Conservation (phyloP, 345 rosid species). For the Boechera divaricarpa region DNA sequence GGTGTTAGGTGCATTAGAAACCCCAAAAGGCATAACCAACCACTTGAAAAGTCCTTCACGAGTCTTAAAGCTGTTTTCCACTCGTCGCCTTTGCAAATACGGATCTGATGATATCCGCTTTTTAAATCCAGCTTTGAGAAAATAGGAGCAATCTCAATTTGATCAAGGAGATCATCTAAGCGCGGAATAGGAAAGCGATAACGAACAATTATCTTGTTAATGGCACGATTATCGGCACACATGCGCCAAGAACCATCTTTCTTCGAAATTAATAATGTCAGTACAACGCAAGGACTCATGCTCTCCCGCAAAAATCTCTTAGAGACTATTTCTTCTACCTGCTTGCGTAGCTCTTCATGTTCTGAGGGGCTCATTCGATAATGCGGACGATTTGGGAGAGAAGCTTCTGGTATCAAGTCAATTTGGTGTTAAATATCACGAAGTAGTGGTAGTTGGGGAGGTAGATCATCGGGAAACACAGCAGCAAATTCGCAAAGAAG, state of each 20-base stretch:
- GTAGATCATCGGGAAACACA: too few relatives aligned
- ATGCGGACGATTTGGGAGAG: not conserved
- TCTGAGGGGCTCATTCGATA: not conserved
- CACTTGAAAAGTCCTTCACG: not conserved
- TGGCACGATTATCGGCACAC: not conserved
- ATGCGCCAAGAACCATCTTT: not conserved
- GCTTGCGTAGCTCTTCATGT: not conserved
- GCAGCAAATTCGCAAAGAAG: too few relatives aligned
- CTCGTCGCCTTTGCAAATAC: not conserved
- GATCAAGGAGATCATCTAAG: not conserved
- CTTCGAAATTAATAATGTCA: not conserved
- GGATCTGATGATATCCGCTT: not conserved
- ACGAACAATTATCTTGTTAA: not conserved
- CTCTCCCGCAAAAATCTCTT: not conserved
- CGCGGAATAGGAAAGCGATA: not conserved
- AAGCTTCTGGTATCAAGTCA: too few relatives aligned
- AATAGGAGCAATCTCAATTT: not conserved
- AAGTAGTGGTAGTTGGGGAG: too few relatives aligned
- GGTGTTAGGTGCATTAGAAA: not conserved
- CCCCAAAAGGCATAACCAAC: not conserved
- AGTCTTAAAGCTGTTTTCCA: not conserved
- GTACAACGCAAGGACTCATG: not conserved
- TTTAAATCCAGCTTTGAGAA: not conserved
- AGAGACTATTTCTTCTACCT: not conserved
- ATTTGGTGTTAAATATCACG: too few relatives aligned